Evolutionary conservation across 495 filamentous ascomycete species (phyloP), one percentile per base, ranked within the genome.

Genomic region (Parathielavia appendiculata): DNA sequence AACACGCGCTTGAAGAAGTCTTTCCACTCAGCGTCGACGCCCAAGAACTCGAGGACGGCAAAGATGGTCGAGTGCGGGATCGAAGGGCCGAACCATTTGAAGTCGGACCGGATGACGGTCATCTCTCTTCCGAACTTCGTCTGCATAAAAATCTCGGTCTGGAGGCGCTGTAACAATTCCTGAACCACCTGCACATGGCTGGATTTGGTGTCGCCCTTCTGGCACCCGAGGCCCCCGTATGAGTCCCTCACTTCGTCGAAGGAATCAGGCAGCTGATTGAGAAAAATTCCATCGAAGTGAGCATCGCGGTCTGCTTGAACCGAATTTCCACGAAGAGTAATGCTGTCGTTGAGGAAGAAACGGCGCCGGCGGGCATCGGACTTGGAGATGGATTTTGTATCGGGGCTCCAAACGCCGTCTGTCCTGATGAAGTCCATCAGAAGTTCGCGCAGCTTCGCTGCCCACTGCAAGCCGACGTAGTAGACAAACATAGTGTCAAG

Each of bases 401-500:
- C 60, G 19, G 56, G 22, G 52, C 63, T 67, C 56, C 85, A 78
- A 0, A 68, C 69, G 6, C 45, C 23, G 11, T 79, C 75, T 51
- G 81, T 68, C 7, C 69, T 52, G n/a, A 79, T 75, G n/a, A 79
- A 75, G 75, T 73, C 78, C 22, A 65, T 68, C 13, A 69, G 49
- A n/a, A 26, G 9, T 20, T 14, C 1, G 20, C 60, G 54, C 9
- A 67, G 38, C 40, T 64, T 19, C 2, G 49, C 17, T 11, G 62
- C 58, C 65, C 65, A 70, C 12, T 35, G 19, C 36, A 79, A 64
- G 12, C 85, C 85, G 22, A 89, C 74, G 51, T 83, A 85, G 48
- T 87, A 80, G 19, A 88, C 66, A 56, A 89, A 77, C 13, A 89
- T 76, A 11, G 79, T 76, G 48, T 88, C 81, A 10, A 87, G 71